Evolutionary conservation across 805 yeast species (phyloP).

Genomic region (Kluyveromyces starmeri): DNA sequence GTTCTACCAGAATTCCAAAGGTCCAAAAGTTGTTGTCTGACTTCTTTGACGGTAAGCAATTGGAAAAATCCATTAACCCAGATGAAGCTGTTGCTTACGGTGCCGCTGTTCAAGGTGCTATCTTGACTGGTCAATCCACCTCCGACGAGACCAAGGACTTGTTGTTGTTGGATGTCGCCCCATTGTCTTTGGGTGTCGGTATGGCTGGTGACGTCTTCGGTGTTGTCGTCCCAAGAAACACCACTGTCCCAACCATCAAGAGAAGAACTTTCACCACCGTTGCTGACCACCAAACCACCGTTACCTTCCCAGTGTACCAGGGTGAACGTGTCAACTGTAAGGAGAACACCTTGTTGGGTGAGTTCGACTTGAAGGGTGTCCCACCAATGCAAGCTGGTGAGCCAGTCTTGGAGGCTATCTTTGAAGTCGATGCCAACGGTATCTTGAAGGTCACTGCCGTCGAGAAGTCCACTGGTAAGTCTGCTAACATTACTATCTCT

Average conservation of each 20-base stretch:
- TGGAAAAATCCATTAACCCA: constrained; percentile 95
- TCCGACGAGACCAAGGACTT: constrained; percentile 91
- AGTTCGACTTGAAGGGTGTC: constrained; percentile 94
- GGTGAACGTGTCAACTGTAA: constrained; percentile 99
- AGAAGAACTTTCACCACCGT: constrained; percentile 98
- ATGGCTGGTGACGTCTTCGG: constrained; percentile 99
- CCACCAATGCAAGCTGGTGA: constrained; percentile 99
- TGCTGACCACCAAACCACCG: constrained; percentile 98
- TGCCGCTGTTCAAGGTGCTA: constrained; percentile 99
- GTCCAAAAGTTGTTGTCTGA: constrained; percentile 90
- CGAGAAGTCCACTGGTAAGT: constrained; percentile 97
- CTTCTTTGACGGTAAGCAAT: constrained; percentile 94
- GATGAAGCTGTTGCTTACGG: constrained; percentile 99
- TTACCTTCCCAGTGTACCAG: constrained; percentile 97
- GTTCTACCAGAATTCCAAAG: constrained; percentile 98
- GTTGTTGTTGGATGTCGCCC: constrained; percentile 93
- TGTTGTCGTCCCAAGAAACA: constrained; percentile 98
- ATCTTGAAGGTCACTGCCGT: constrained; percentile 98
- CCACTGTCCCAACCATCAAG: constrained; percentile 98
- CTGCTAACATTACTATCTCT: constrained; percentile 97
- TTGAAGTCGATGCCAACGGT: constrained; percentile 99
- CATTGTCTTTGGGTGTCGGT: constrained; percentile 98
- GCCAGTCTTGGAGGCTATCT: constrained; percentile 98
- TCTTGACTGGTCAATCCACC: constrained; percentile 86
- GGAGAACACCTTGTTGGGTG: constrained; percentile 96